These are phyloP conservation scores for Fusarium multiceps DNA, from an alignment of 2,329 filamentous ascomycete genomes.

Conservation along the genomic window DNA sequence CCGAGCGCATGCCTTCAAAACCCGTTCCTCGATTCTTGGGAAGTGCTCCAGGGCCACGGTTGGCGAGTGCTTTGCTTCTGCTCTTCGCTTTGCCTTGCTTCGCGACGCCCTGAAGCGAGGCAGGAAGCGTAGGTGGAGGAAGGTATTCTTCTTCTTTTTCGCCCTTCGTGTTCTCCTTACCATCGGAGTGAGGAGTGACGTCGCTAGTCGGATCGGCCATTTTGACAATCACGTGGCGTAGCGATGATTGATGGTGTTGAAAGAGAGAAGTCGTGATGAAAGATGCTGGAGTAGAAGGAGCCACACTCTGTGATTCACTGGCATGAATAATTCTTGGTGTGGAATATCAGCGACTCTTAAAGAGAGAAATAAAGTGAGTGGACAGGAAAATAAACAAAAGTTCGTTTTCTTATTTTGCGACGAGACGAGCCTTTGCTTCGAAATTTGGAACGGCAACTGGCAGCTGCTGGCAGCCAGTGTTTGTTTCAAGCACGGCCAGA, in stretches of 20 bases:
- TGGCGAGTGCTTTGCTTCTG: slow-evolving; percentile 23
- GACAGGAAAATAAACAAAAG: not conserved
- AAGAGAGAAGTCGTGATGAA: not conserved
- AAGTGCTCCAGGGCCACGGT: slow-evolving; percentile 55
- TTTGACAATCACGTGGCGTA: not conserved
- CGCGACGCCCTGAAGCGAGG: slow-evolving; percentile 30
- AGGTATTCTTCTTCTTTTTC: not conserved
- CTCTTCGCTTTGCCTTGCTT: slow-evolving; percentile 36
- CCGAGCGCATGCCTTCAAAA: slow-evolving; percentile 69
- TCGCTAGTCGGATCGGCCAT: slow-evolving; percentile 1
- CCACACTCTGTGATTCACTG: slow-evolving; percentile 12
- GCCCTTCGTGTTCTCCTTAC: not conserved
- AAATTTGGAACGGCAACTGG: slow-evolving; percentile 4
- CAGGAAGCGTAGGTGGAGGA: slow-evolving; percentile 9
- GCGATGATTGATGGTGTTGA: not conserved
- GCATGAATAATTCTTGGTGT: too few species aligned
- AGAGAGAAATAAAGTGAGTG: not conserved
- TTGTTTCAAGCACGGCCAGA: not conserved
- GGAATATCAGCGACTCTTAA: not conserved
- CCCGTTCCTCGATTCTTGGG: slow-evolving; percentile 66
- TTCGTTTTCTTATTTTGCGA: not conserved
- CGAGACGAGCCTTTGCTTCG: not conserved
- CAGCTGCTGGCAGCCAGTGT: slow-evolving; percentile 5
- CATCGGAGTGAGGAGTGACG: not conserved
- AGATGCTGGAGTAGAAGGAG: not conserved